Evolutionary conservation across 2,329 filamentous ascomycete genomes (phyloP).

Genomic region (Colletotrichum cuscutae): DNA sequence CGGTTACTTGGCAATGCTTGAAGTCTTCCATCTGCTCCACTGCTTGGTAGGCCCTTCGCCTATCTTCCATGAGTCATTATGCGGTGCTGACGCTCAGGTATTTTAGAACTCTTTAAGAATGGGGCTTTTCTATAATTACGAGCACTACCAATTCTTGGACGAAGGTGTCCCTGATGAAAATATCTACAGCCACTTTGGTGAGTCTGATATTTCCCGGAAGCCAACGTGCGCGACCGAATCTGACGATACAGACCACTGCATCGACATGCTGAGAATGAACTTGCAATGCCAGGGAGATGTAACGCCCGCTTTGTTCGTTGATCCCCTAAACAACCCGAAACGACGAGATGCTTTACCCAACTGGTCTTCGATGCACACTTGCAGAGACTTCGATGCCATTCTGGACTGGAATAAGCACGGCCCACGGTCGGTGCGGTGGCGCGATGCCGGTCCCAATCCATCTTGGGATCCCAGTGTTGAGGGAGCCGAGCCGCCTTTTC

Average conservation of each 20-base stretch:
- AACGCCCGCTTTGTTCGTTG: constrained; percentile 26
- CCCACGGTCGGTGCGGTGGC: constrained; percentile 26
- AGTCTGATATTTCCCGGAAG: accelerated
- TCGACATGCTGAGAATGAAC: constrained; percentile 29
- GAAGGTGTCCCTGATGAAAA: constrained; percentile 27
- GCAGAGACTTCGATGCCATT: constrained; percentile 29
- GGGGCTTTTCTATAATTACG: constrained; percentile 17
- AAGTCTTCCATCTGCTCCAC: constrained; percentile 24
- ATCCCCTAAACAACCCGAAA: constrained; percentile 15
- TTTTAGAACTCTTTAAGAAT: constrained; percentile 18
- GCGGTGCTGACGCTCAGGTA: background rate
- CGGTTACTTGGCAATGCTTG: constrained; percentile 24
- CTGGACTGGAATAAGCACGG: constrained; percentile 30
- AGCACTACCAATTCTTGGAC: constrained; percentile 20
- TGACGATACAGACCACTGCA: constrained; percentile 15
- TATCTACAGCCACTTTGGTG: constrained; percentile 20
- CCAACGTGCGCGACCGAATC: background rate
- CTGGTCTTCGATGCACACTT: constrained; percentile 31
- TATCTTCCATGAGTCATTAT: background rate
- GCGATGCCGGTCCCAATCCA: constrained; percentile 25
- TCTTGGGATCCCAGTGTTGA: constrained; percentile 18
- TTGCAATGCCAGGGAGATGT: constrained; percentile 25
- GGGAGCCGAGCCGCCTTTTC: constrained; percentile 23
- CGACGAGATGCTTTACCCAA: constrained; percentile 22
- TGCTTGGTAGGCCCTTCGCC: background rate